Base-by-base conservation (phyloP, 768 basidiomycete species). In the Rhodosporidiobolus odoratus region DNA sequence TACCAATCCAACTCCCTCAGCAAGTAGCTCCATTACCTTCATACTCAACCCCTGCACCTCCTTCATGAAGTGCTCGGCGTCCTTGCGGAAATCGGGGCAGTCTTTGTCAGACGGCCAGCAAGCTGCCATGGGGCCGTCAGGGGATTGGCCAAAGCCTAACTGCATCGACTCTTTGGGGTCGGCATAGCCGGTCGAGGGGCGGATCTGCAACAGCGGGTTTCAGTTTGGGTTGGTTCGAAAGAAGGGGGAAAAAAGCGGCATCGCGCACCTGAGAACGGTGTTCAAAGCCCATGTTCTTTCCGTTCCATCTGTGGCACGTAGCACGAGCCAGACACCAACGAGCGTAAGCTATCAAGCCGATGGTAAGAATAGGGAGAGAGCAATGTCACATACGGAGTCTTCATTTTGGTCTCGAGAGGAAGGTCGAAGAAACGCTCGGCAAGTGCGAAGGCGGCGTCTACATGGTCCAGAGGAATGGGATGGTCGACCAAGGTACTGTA, bases 141-240 rank as follows among this genome's bases (percentile, higher is more conserved):
- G 72, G 61, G 65, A 66, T 52, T 30, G 69, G 5, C 66, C 63
- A 50, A 77, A 75, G 15, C 75, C 72, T 34, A 78, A 66, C 62
- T 78, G 78, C n/a, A 76, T 69, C 1, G 58, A 63, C 64, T 78
- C 78, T 62, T 76, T 78, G 43, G 75, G 76, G 54, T 77, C 78
- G 17, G 77, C 72, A 30, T 74, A 74, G 8, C 78, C 78, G 4
- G 78, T 78, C 27, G 71, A 73, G 34, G 78, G 78, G 17, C 78
- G 64, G 41, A 78, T 64, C 58, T n/a, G n/a, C n/a, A n/a, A n/a
- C n/a, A n/a, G n/a, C n/a, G n/a, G n/a, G n/a, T 77, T 76, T 12
- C 72, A 38, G 37, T 52, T 34, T 34, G 17, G 3, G 13, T 25
- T 6, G 2, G 57, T 10, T 23, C 1, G 8, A 8, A 58, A 40